Percentiles rank a stretch among this genome's conserved stretches.
phyloP scores from a whole-genome alignment of 192 early-diverging fungal species.

The Umbelopsis sp. region DNA sequence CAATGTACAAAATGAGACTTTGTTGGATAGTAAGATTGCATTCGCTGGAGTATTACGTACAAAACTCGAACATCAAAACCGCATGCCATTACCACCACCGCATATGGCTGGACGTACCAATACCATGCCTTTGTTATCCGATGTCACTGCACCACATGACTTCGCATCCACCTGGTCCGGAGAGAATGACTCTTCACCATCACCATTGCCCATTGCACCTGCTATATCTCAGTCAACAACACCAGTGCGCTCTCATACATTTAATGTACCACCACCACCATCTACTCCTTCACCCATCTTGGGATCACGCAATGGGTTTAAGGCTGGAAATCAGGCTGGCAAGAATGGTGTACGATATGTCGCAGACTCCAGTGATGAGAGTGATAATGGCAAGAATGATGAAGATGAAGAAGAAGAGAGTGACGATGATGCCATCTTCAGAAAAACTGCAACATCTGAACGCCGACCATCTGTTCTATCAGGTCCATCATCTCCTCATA shows the following conservation, averaged over 20 bases:
- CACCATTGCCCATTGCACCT: not conserved
- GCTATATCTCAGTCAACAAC: not conserved
- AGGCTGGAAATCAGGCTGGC: not conserved
- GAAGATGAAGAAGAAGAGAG: slow-evolving; percentile 27
- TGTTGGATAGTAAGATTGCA: slow-evolving; percentile 17
- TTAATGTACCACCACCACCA: not conserved
- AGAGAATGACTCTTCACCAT: not conserved
- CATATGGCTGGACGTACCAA: slow-evolving; percentile 20
- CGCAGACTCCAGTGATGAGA: slow-evolving; percentile 30
- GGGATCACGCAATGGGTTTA: not conserved
- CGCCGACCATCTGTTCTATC: not conserved
- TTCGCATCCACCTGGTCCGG: not conserved
- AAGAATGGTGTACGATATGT: not conserved
- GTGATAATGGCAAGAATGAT: slow-evolving; percentile 26
- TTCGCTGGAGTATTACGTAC: slow-evolving; percentile 15
- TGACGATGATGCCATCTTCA: slow-evolving; percentile 20
- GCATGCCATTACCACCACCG: not conserved
- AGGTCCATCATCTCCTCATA: not conserved
- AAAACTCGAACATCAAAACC: slow-evolving; percentile 15
- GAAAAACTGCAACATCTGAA: not conserved
- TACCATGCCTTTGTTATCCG: slow-evolving; percentile 13
- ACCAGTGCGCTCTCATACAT: not conserved
- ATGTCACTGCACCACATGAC: slow-evolving; percentile 8
- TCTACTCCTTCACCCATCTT: not conserved
- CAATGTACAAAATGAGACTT: slow-evolving; percentile 15